Base-by-base conservation (phyloP, 1,139 yeast genomes). In the Spathaspora sp. region DNA sequence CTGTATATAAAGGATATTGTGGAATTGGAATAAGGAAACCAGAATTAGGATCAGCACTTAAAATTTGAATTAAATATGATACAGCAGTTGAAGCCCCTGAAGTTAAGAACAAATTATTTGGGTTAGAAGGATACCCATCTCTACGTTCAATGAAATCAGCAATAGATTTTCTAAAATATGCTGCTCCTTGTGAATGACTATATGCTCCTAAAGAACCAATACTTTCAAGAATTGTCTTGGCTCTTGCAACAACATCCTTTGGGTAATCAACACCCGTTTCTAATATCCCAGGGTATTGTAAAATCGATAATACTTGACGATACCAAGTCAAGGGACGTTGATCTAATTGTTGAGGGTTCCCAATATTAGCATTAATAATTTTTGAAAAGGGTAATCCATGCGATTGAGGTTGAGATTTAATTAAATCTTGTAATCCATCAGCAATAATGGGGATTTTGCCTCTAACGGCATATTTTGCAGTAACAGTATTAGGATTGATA, bases 1-100 rank as follows among this genome's bases (percentile, higher is more conserved):
- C 98, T 6, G 98, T 89, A 70, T 93, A 93, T 51, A 95, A 77
- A 4, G 99, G 99, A 63, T 95, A 93, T 69, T 93, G 99, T 11
- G 99, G 99, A 55, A 93, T 91, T 33, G 99, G 99, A 54, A 93
- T 90, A 68, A 93, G 72, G 54, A 90, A 90, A 23, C 97, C 98
- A 4, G 91, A 77, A 47, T 81, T 68, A 23, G 78, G 77, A 45
- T 88, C 87, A 37, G 76, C 67, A 2, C 95, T 76, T 27, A 93
- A 70, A 37, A 91, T 75, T 48, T 86, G 84, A 45, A 93, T 71
- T 51, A 95, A 72, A 57, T 85, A 82, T 43, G 82, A 76, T 11
- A 91, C 98, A 1, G 96, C 97, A 25, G 90, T 80, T 15, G 97
- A 89, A 2, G 99, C 99, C 54, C 99, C 99, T 2, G 88, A 84